Conservation (phyloP, 345 rosid species). For the Chamaenerion angustifolium region DNA sequence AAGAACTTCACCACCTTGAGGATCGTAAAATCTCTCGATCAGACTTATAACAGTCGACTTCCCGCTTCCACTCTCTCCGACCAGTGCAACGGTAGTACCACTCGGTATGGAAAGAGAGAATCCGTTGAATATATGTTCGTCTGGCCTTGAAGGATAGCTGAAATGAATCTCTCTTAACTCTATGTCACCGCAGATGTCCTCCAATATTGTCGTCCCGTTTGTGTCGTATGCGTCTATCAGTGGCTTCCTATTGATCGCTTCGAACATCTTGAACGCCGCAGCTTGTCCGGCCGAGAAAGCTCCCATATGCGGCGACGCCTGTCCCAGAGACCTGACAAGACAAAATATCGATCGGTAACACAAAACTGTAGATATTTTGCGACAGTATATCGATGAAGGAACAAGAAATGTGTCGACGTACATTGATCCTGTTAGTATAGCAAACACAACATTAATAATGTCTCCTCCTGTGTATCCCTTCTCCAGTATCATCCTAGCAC, state of each 20-base stretch:
- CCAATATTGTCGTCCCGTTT: constrained; percentile 15
- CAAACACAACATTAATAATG: constrained; percentile 23
- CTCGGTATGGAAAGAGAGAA: constrained; percentile 27
- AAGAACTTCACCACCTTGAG: constrained; percentile 24
- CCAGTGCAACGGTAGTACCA: constrained; percentile 29
- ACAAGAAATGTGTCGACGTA: constrained; percentile 10
- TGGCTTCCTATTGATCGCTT: constrained; percentile 25
- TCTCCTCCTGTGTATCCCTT: constrained; percentile 34
- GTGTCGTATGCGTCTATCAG: constrained; percentile 22
- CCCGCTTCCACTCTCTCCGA: constrained; percentile 41
- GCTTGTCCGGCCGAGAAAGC: constrained; percentile 36
- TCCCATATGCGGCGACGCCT: constrained; percentile 24
- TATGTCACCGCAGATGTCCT: constrained; percentile 19
- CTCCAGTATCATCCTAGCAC: constrained; percentile 35
- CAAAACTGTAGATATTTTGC: too few relatives aligned
- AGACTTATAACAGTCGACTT: constrained; percentile 32
- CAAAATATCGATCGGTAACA: neutral
- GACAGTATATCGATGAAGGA: neutral
- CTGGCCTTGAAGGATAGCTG: constrained; percentile 30
- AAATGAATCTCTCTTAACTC: constrained; percentile 27
- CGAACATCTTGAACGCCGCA: constrained; percentile 33
- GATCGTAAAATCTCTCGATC: constrained; percentile 35
- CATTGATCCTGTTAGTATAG: constrained; percentile 30
- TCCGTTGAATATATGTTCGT: constrained; percentile 24
- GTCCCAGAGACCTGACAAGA: constrained; percentile 35